These are phyloP conservation scores for Endocalyx cinctus DNA, from an alignment of 2,329 filamentous ascomycete species.

Conservation along the genomic window DNA sequence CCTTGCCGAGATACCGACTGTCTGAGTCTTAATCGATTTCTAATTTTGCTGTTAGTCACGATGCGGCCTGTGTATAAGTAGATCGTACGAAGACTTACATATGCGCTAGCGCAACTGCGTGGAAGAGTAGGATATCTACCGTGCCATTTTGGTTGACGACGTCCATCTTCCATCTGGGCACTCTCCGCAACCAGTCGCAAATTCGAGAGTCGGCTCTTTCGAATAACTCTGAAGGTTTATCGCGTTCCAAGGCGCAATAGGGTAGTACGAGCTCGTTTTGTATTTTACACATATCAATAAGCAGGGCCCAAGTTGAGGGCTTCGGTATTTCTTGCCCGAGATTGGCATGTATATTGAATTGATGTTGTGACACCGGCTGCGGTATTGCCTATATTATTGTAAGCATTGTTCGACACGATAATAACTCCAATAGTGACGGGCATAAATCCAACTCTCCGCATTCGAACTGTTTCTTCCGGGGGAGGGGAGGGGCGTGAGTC, in stretches of 20 bases:
- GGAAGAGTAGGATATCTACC: conserved; percentile 34
- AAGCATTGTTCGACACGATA: too few species aligned
- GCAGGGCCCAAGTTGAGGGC: conserved; percentile 34
- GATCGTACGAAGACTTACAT: conserved; percentile 24
- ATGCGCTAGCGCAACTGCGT: conserved; percentile 30
- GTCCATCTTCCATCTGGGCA: conserved; percentile 35
- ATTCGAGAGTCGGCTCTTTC: conserved; percentile 32
- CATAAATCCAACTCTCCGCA: too few species aligned
- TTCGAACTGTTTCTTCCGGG: too few species aligned
- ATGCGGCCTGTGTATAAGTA: too few species aligned
- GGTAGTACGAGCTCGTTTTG: conserved; percentile 26
- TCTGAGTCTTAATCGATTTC: conserved; percentile 23
- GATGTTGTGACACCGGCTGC: conserved; percentile 24
- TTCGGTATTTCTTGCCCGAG: conserved; percentile 29
- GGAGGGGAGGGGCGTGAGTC: too few species aligned
- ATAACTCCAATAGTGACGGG: too few species aligned
- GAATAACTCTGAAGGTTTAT: conserved; percentile 19
- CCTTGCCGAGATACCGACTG: conserved; percentile 20
- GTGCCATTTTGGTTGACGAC: conserved; percentile 31
- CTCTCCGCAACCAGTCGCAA: conserved; percentile 32
- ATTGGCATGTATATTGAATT: conserved; percentile 32
- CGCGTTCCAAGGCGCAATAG: too few species aligned
- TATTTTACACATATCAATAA: conserved; percentile 33
- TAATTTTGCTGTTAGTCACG: too few species aligned
- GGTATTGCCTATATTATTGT: conserved; percentile 27